Evolutionary conservation across 345 rosid genomes (phyloP).

Genomic region (Mercurialis annua): DNA sequence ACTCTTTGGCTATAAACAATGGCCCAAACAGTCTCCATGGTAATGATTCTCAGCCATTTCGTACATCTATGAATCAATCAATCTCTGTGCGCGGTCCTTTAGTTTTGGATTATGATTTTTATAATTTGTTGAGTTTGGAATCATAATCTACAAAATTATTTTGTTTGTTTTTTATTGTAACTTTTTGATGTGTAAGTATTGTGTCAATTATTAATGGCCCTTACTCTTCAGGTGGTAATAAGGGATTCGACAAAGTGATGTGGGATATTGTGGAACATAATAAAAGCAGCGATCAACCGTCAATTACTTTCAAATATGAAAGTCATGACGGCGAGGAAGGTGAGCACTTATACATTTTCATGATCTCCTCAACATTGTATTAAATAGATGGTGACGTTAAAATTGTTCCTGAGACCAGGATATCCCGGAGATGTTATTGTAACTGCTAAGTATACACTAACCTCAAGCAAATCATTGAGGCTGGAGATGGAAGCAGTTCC

Average conservation of each 20-base stretch:
- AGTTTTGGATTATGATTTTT: not conserved
- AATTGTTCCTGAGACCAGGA: slow-evolving; percentile 32
- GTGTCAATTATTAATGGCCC: not conserved
- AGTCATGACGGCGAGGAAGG: slow-evolving; percentile 88
- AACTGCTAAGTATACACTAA: slow-evolving; percentile 64
- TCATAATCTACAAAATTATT: too few relatives aligned
- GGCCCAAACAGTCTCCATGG: slow-evolving; percentile 90
- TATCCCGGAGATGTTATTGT: slow-evolving; percentile 72
- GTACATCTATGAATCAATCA: not conserved
- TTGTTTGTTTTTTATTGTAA: too few relatives aligned
- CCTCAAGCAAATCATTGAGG: slow-evolving; percentile 58
- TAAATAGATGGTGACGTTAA: not conserved
- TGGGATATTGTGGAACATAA: slow-evolving; percentile 69
- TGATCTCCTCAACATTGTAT: not conserved
- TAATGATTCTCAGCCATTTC: slow-evolving; percentile 14
- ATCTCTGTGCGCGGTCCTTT: not conserved
- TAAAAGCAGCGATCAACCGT: slow-evolving; percentile 60
- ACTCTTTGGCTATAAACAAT: slow-evolving; percentile 63
- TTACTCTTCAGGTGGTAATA: slow-evolving; percentile 55
- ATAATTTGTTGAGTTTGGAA: not conserved
- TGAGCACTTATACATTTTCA: slow-evolving; percentile 7
- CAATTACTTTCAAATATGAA: slow-evolving; percentile 64
- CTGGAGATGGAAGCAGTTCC: slow-evolving; percentile 81
- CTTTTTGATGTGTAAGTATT: not conserved
- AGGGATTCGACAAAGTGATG: slow-evolving; percentile 72